Evolutionary conservation across 1,284 basidiomycete species (phyloP), one percentile per base, ranked within the genome.

Genomic region (Porphyrellus sp.): DNA sequence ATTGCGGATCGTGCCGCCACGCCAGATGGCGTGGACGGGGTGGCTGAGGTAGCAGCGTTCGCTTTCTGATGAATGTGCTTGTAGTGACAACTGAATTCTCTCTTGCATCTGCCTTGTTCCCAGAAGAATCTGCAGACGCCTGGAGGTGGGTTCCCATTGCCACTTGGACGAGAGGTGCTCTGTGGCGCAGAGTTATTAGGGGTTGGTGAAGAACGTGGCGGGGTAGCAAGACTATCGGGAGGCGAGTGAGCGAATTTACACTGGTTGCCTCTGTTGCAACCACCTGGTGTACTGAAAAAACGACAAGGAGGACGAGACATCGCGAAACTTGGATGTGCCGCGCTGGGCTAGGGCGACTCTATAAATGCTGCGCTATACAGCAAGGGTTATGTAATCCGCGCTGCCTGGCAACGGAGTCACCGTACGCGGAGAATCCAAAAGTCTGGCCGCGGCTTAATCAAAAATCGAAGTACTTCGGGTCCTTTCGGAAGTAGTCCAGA

Each of bases 81-180:
- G 60, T 65, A 82, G 15, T 56, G 71, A 62, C 83, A 85, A 1
- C 65, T 61, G 52, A 81, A 83, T 16, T 73, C 74, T 8, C 66
- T 67, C 8, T 60, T 70, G 61, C 83, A 86, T 33, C 59, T 63
- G 3, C 83, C 83, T 0, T 62, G 68, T 0, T 71, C 63, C 82
- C 81, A 86, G 61, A 68, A 85, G 59, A 70, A 77, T 20, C 63
- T 66, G 67, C 84, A 86, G 4, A 74, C 67, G 27, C 67, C 62
- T 43, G 57, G 62, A 46, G 63, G 59, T 7, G 54, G 13, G 4
- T 35, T 40, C 21, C 35, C 54, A 16, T 52, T 21, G 51, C 51
- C 51, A 48, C 49, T 52, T 34, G 54, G 55, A 41, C 15, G 53
- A 28, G 39, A 31, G 41, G 44, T 2, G 30, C 1, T 13, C 18